Conservation (phyloP, 768 basidiomycete species). For the Boletus coccyginus region DNA sequence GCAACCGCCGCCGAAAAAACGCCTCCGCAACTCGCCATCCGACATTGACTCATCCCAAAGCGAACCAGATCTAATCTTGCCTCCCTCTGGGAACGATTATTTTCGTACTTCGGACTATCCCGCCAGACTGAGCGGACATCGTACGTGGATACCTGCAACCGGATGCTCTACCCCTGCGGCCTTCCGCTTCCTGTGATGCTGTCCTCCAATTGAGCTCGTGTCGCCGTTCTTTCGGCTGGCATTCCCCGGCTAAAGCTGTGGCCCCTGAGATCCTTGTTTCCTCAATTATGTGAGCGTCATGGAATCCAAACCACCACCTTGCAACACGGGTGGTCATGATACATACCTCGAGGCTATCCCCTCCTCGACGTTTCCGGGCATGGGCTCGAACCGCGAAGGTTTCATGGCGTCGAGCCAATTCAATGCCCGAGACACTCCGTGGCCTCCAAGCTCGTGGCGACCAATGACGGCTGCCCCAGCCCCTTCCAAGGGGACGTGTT, state of each 20-base stretch:
- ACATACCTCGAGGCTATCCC: conserved; percentile 12
- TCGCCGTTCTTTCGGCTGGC: conserved; percentile 15
- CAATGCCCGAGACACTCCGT: conserved; percentile 35
- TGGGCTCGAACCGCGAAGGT: conserved; percentile 29
- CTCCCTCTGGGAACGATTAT: conserved; percentile 21
- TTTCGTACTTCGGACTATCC: conserved; percentile 24
- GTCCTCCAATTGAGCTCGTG: conserved; percentile 18
- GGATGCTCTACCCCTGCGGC: conserved; percentile 20
- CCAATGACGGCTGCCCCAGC: not conserved
- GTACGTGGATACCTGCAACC: conserved; percentile 10
- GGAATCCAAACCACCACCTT: conserved; percentile 5
- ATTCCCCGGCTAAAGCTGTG: conserved; percentile 5
- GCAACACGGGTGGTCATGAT: not conserved
- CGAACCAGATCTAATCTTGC: conserved; percentile 26
- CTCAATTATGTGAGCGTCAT: conserved; percentile 2
- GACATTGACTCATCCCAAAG: not conserved
- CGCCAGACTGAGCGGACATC: conserved; percentile 6
- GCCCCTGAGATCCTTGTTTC: conserved; percentile 8
- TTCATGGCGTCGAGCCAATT: conserved; percentile 14
- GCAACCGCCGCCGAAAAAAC: conserved; percentile 2
- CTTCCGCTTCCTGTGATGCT: conserved; percentile 27
- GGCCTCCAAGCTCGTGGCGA: conserved; percentile 6
- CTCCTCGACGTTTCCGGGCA: not conserved
- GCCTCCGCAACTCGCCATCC: not conserved
- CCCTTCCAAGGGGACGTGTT: not conserved